These are phyloP conservation scores for Hypholoma sublateritium DNA, from an alignment of 768 basidiomycete genomes.

Conservation along the genomic window DNA sequence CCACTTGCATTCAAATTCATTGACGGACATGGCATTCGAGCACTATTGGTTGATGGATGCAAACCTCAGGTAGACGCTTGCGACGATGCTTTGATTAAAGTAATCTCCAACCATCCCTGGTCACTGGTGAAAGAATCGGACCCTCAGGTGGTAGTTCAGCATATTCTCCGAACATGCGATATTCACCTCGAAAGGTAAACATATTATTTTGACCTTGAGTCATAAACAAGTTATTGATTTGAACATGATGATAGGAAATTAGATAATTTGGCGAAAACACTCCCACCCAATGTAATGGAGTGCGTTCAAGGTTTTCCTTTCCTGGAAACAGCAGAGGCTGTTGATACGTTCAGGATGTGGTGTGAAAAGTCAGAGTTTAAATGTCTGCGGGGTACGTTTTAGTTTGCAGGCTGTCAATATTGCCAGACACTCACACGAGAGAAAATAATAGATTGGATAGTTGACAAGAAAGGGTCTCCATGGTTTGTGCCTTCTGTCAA, in stretches of 20 bases:
- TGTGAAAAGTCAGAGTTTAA: neutral
- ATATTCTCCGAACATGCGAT: neutral
- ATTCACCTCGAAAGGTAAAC: neutral
- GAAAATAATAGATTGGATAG: neutral
- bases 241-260: neutral
- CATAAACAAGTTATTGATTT: neutral
- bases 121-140: neutral
- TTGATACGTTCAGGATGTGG: neutral
- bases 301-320: neutral
- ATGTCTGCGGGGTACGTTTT: neutral
- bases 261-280: neutral
- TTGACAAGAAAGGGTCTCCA: neutral
- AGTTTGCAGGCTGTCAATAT: too few relatives aligned
- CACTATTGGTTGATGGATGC: conserved; percentile 5
- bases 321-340: neutral
- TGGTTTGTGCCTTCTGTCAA: neutral
- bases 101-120: neutral
- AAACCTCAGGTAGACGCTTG: conserved; percentile 7
- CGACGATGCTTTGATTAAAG: neutral
- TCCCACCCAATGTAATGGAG: neutral
- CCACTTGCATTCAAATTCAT: neutral
- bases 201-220: neutral
- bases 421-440: too few relatives aligned
- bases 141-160: neutral
- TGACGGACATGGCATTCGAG: neutral